Conservation (phyloP, 805 yeast genomes). For the Saccharomycopsis sp. region DNA sequence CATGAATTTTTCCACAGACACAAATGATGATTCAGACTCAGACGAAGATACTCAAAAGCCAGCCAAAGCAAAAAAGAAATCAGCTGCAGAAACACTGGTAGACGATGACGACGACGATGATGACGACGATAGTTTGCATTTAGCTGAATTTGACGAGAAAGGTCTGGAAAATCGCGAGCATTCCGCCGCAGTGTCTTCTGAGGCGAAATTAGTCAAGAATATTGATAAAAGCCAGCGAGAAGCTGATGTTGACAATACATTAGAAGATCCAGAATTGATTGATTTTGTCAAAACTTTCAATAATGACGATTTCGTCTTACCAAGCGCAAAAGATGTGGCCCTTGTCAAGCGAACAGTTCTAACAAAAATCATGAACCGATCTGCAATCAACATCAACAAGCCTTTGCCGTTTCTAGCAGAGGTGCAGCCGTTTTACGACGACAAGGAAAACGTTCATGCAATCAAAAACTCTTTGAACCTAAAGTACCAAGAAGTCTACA, state of each 20-base stretch:
- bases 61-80: background rate
- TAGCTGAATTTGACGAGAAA: no score
- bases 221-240: slow-evolving; percentile 2
- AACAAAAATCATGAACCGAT: background rate
- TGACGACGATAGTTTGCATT: background rate
- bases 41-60: background rate
- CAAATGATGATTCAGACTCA: background rate
- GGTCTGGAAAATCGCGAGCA: background rate
- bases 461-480: slow-evolving; percentile 12
- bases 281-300: background rate
- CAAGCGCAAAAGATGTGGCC: background rate
- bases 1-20: background rate
- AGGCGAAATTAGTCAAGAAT: background rate
- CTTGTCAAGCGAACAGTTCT: background rate
- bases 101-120: background rate
- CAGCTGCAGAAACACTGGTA: background rate
- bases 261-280: background rate
- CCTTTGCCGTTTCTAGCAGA: slow-evolving; percentile 8
- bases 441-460: slow-evolving; percentile 3
- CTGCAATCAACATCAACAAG: background rate
- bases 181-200: background rate
- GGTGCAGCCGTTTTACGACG: slow-evolving; percentile 13
- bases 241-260: background rate
- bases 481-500: slow-evolving; percentile 43
- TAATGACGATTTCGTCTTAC: background rate